phyloP scores from a whole-genome alignment of 768 basidiomycete genomes.

The Sporobolomyces roseus region DNA sequence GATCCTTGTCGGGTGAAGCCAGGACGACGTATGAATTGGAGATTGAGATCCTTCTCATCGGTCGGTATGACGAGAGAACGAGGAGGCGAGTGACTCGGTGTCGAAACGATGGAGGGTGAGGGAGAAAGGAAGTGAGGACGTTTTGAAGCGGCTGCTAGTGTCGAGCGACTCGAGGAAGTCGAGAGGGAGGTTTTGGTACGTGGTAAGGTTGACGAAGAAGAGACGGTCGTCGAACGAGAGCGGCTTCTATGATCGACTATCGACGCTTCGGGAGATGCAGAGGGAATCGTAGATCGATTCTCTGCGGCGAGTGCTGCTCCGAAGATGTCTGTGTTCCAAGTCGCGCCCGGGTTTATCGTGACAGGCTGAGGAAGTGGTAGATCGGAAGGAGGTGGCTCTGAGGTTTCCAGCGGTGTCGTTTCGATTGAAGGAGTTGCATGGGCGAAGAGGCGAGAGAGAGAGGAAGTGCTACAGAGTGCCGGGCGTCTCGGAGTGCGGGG shows the following conservation, averaged over 20 bases:
- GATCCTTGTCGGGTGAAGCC: background rate
- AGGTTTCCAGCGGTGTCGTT: background rate
- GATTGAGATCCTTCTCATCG: too few relatives aligned
- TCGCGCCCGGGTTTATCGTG: background rate
- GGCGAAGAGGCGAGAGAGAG: background rate
- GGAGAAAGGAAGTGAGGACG: constrained; percentile 5
- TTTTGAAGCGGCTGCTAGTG: background rate
- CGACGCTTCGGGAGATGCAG: background rate
- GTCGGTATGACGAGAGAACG: too few relatives aligned
- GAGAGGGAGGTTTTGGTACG: background rate
- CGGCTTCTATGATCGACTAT: background rate
- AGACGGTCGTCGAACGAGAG: too few relatives aligned
- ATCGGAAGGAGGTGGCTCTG: background rate
- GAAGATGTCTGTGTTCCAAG: constrained; percentile 11
- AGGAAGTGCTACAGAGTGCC: too few relatives aligned
- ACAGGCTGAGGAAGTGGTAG: background rate
- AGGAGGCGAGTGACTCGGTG: constrained; percentile 2
- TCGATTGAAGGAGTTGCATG: background rate
- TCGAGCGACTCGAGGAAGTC: background rate
- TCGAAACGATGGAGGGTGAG: constrained; percentile 1
- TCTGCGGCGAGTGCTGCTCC: background rate
- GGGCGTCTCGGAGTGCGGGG: background rate
- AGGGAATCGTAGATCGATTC: background rate
- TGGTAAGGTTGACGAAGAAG: too few relatives aligned
- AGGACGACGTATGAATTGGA: constrained; percentile 13